phyloP scores from a whole-genome alignment of 2,329 filamentous ascomycete species.

The Xylaria sp. region DNA sequence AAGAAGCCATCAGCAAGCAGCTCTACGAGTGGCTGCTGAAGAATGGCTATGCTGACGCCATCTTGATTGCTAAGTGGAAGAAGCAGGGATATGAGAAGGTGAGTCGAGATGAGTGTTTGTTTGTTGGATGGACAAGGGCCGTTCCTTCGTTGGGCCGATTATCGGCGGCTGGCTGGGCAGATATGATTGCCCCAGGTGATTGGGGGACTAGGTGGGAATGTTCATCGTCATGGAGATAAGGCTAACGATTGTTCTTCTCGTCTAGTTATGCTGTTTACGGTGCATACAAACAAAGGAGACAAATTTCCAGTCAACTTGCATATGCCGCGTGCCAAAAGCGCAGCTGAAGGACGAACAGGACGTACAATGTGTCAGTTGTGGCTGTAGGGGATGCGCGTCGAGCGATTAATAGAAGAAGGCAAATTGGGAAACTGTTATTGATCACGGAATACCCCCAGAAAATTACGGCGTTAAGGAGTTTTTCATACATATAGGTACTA shows the following conservation, averaged over 20 bases:
- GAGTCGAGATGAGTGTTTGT: constrained; percentile 25
- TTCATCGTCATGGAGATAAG: neutral
- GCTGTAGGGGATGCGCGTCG: constrained; percentile 84
- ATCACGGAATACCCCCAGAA: constrained; percentile 15
- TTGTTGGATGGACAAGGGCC: neutral
- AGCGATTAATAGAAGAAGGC: constrained; percentile 54
- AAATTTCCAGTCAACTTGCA: constrained; percentile 96
- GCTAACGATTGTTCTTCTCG: neutral
- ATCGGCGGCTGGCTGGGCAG: neutral
- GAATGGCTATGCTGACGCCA: constrained; percentile 91
- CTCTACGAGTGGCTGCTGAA: constrained; percentile 96
- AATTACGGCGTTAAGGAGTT: constrained; percentile 25
- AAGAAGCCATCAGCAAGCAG: constrained; percentile 86
- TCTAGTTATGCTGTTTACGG: constrained; percentile 80
- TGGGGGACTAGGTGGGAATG: neutral
- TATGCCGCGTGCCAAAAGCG: constrained; percentile 87
- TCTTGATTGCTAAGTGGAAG: constrained; percentile 99
- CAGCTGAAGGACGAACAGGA: constrained; percentile 86
- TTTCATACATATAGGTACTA: neutral
- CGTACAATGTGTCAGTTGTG: constrained; percentile 91
- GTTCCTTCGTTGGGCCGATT: too few species aligned
- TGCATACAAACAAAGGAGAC: constrained; percentile 99
- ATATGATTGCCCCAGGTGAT: neutral
- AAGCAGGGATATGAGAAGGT: constrained; percentile 99
- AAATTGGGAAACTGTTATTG: constrained; percentile 4